Conservation (phyloP, 23 red algal species). For the Gracilariopsis chorda region DNA sequence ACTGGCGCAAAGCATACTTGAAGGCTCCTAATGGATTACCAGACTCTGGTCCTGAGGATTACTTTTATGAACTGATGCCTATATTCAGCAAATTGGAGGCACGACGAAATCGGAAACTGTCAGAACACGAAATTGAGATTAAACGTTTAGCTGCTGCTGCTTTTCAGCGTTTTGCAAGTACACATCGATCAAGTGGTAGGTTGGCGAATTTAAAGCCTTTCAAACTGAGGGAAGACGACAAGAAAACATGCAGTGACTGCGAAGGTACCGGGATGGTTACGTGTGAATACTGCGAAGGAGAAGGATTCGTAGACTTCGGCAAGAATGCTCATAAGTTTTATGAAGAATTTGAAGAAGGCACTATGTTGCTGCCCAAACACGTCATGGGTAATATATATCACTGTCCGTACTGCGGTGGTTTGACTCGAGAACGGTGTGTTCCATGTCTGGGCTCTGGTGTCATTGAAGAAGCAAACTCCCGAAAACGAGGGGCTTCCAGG, state of each 20-base stretch:
- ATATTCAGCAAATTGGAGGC: slow-evolving; percentile 27
- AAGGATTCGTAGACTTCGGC: slow-evolving; percentile 74
- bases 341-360: slow-evolving; percentile 14
- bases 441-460: slow-evolving; percentile 52
- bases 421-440: slow-evolving; percentile 46
- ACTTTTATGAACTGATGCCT: slow-evolving; percentile 35
- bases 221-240: slow-evolving; percentile 42
- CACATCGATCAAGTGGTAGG: background rate
- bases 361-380: slow-evolving; percentile 39
- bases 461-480: background rate
- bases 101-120: background rate
- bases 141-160: background rate
- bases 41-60: slow-evolving; percentile 41
- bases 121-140: slow-evolving; percentile 15
- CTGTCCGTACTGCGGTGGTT: slow-evolving; percentile 76
- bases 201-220: slow-evolving; percentile 29
- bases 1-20: background rate
- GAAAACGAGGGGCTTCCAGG: background rate
- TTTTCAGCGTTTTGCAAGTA: slow-evolving; percentile 20
- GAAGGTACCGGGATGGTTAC: slow-evolving; percentile 65
- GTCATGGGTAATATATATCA: slow-evolving; percentile 72
- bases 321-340: slow-evolving; percentile 36
- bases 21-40: slow-evolving; percentile 34
- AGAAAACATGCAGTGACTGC: slow-evolving; percentile 52
- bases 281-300: slow-evolving; percentile 75